Conservation (phyloP, 306 rosid genomes). For the Vigna angularis region DNA sequence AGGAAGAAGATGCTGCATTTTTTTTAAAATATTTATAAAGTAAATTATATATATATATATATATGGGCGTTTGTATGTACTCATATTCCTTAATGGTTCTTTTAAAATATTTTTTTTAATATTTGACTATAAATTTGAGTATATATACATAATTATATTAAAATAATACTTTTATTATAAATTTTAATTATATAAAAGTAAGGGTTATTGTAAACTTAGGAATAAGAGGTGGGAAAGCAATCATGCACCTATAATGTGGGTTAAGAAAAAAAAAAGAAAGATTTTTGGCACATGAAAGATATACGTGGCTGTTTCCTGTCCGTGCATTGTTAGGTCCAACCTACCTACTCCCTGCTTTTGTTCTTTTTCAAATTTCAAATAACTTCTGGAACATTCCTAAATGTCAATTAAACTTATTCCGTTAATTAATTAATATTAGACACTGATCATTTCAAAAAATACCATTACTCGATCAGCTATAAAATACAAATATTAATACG, state of each 20-base stretch:
- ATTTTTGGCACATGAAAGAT: background rate
- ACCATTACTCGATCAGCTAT: background rate
- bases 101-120: no score
- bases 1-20: no score
- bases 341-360: background rate
- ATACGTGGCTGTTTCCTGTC: background rate
- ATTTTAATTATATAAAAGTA: no score
- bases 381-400: constrained; percentile 38
- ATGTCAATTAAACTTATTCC: background rate
- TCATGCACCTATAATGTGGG: background rate
- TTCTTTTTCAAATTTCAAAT: constrained; percentile 22
- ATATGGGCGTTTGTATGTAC: no score
- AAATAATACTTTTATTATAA: no score
- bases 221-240: no score
- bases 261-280: background rate
- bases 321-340: constrained; percentile 13
- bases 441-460: constrained; percentile 23
- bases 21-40: no score
- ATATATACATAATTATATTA: no score
- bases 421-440: background rate
- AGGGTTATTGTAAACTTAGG: no score
- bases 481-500: background rate
- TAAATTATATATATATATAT: no score
- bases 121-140: no score
- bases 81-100: no score